These are phyloP conservation scores for Entomortierella lignicola DNA, from an alignment of 192 early-diverging fungal species.

Conservation along the genomic window DNA sequence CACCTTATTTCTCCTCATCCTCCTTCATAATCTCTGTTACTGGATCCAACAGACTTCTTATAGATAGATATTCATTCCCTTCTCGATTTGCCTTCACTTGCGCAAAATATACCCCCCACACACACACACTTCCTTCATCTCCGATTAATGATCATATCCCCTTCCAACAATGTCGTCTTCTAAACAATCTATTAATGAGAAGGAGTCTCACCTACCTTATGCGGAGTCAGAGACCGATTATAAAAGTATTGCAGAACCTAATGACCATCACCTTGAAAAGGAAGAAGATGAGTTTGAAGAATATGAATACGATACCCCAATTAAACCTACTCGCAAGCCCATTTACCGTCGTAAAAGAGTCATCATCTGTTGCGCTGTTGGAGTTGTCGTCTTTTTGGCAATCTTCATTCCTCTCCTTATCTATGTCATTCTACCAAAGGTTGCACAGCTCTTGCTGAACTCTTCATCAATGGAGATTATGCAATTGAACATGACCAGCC, in stretches of 20 bases:
- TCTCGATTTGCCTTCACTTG: background rate
- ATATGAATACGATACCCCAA: conserved; percentile 25
- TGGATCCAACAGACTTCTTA: too few relatives aligned
- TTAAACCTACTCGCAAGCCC: conserved; percentile 34
- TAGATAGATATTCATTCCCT: background rate
- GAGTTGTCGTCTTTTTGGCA: conserved; percentile 55
- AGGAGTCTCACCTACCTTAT: conserved; percentile 15
- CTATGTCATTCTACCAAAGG: conserved; percentile 50
- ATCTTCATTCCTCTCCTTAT: conserved; percentile 60
- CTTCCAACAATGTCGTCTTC: conserved; percentile 15
- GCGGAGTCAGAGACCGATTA: conserved; percentile 30
- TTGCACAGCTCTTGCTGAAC: conserved; percentile 33
- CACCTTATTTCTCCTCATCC: background rate
- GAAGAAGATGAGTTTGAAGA: conserved; percentile 26
- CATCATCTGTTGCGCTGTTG: conserved; percentile 54
- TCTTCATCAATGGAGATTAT: conserved; percentile 25
- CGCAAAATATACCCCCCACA: background rate
- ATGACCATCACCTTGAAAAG: conserved; percentile 1
- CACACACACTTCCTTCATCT: background rate
- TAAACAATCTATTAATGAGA: conserved; percentile 21
- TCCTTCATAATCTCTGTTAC: background rate
- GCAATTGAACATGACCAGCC: conserved; percentile 46
- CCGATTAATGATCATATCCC: conserved; percentile 22
- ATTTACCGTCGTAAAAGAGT: conserved; percentile 62
- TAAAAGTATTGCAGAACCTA: conserved; percentile 16